Evolutionary conservation across 345 rosid genomes (phyloP).

Genomic region (Melastoma malabathricum): DNA sequence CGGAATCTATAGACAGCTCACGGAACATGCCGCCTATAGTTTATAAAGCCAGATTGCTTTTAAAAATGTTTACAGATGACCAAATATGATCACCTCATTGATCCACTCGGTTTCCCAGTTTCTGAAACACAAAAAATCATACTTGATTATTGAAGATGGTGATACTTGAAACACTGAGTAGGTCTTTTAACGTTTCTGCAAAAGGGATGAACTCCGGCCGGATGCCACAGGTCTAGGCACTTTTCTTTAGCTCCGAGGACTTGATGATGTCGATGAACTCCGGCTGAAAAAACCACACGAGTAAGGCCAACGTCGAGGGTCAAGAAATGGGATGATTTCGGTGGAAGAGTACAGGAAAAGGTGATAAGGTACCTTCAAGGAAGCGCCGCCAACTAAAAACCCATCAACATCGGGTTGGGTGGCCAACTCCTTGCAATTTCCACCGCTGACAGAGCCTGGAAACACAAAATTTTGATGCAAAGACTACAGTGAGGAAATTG

Average conservation of each 20-base stretch:
- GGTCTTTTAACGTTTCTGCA: neutral
- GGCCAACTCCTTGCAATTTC: slow-evolving; percentile 74
- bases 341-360: neutral
- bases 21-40: too few relatives aligned
- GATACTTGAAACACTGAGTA: too few relatives aligned
- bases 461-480: neutral
- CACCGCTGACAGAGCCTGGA: slow-evolving; percentile 72
- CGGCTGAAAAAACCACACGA: slow-evolving; percentile 18
- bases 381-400: slow-evolving; percentile 87
- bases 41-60: too few relatives aligned
- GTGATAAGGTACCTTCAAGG: slow-evolving; percentile 41
- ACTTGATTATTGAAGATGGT: too few relatives aligned
- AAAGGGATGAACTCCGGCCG: neutral
- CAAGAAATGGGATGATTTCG: too few relatives aligned
- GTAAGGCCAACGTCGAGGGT: neutral
- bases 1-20: too few relatives aligned
- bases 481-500: neutral
- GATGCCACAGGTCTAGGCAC: slow-evolving; percentile 13
- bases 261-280: slow-evolving; percentile 54
- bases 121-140: too few relatives aligned
- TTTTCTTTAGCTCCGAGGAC: slow-evolving; percentile 38
- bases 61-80: too few relatives aligned
- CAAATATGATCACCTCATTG: too few relatives aligned
- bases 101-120: too few relatives aligned
- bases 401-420: slow-evolving; percentile 71